phyloP scores from a whole-genome alignment of 768 basidiomycete genomes.

The Tricholoma matsutake region DNA sequence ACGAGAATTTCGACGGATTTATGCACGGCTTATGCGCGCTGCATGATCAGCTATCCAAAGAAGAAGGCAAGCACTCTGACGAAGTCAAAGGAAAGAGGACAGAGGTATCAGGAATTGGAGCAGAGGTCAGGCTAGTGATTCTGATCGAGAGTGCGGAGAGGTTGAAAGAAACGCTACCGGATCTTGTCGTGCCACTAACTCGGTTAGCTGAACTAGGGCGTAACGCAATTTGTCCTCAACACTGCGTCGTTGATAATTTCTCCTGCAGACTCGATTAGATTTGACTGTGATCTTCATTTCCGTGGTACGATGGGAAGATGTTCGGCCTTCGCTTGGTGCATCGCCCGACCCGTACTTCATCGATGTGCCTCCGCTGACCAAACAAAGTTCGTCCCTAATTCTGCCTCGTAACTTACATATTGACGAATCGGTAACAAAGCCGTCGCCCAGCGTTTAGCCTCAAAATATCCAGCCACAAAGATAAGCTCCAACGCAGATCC shows the following conservation, averaged over 20 bases:
- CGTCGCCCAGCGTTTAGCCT: constrained; percentile 34
- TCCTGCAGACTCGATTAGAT: constrained; percentile 51
- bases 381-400: constrained; percentile 46
- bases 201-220: constrained; percentile 70
- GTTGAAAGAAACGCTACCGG: constrained; percentile 57
- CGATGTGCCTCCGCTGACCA: constrained; percentile 48
- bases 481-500: constrained; percentile 15
- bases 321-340: constrained; percentile 66
- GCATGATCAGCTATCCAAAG: constrained; percentile 22
- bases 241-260: constrained; percentile 3
- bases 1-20: constrained; percentile 66
- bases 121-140: constrained; percentile 48
- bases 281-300: constrained; percentile 64
- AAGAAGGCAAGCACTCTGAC: neutral
- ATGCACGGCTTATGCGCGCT: constrained; percentile 59
- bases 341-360: constrained; percentile 72
- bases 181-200: constrained; percentile 66
- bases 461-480: constrained; percentile 30
- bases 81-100: constrained; percentile 26
- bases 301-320: constrained; percentile 64
- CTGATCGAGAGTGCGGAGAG: constrained; percentile 68
- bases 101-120: constrained; percentile 15
- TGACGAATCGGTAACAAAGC: constrained; percentile 18
- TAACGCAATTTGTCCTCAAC: constrained; percentile 1
- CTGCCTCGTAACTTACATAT: neutral